Evolutionary conservation across 192 early-diverging fungal species (phyloP), one percentile per base, ranked within the genome.

Genomic region (Podila horticola): DNA sequence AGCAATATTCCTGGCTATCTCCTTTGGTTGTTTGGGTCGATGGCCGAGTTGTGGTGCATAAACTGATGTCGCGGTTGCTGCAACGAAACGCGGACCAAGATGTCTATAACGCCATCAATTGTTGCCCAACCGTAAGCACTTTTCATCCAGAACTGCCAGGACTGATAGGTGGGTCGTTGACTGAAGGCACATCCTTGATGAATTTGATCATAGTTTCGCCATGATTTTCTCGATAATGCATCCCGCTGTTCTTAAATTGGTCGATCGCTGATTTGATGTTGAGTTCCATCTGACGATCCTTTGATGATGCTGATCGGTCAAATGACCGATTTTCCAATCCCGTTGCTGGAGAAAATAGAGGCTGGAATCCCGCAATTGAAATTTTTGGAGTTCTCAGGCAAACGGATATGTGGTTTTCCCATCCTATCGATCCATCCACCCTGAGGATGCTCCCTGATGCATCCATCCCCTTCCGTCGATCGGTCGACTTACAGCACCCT

Each of bases 401-500:
- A 41, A 45, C 41, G 41, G 41, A 45, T 45, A 45, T 45, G 41
- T 13, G 34, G 34, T 36, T 12, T 45, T 45, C 13, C 41, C 74
- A 51, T 34, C 64, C 66, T 69, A 50, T 65, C 51, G 30, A 36
- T 62, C 72, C 15, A 52, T 13, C 67, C 64, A 29, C 34, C 68
- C 41, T 31, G 36, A 22, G 41, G 26, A 50, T 50, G 49, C 38
- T 24, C 45, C 34, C 5, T 3, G 13, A 70, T 33, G 28, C 59
- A 31, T 61, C 59, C 59, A 61, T 61, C 59, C 59, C 75, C 76
- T 67, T 69, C 72, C 64, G 71, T 87, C 83, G 74, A 72, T 67
- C 66, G 66, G 50, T 28, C 50, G 64, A 74, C 62, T 84, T 92
- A 92, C 84, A 88, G 94, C 94, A 66, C 96, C 96, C 89, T 94